Conservation (phyloP, 108 stramenopile genomes). For the Thalassiosira profunda region DNA sequence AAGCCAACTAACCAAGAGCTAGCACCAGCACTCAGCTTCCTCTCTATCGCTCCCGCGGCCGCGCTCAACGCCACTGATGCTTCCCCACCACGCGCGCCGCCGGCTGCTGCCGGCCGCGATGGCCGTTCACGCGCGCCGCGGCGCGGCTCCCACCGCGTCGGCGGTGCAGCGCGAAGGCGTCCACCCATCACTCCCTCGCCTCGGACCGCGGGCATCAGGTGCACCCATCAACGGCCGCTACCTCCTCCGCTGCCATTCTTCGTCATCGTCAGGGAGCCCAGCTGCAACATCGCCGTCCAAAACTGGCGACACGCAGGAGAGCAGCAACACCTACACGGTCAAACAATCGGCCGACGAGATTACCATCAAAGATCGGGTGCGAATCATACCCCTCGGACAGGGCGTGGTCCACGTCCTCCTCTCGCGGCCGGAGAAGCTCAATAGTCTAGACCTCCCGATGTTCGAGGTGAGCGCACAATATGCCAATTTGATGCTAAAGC, state of each 20-base stretch:
- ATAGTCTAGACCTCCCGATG: slow-evolving; percentile 79
- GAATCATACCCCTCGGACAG: slow-evolving; percentile 17
- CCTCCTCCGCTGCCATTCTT: background rate
- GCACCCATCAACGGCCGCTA: background rate
- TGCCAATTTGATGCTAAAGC: no score
- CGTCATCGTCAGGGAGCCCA: background rate
- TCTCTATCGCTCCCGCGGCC: no score
- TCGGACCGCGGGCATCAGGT: background rate
- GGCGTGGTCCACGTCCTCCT: slow-evolving; percentile 66
- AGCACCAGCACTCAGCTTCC: no score
- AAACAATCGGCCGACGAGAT: background rate
- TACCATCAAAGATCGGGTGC: slow-evolving; percentile 26
- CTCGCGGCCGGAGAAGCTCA: slow-evolving; percentile 80
- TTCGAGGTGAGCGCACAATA: no score
- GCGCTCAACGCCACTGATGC: no score
- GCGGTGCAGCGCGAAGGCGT: no score
- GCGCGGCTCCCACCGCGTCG: no score
- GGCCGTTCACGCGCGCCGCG: no score
- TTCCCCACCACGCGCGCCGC: no score
- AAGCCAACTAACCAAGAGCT: no score
- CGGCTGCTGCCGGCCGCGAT: no score
- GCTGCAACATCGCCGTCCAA: background rate
- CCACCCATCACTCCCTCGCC: background rate
- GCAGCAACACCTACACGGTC: background rate
- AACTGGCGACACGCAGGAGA: no score